Base-by-base conservation (phyloP, 2,329 filamentous ascomycete genomes). In the Teratosphaeria zuluensis region DNA sequence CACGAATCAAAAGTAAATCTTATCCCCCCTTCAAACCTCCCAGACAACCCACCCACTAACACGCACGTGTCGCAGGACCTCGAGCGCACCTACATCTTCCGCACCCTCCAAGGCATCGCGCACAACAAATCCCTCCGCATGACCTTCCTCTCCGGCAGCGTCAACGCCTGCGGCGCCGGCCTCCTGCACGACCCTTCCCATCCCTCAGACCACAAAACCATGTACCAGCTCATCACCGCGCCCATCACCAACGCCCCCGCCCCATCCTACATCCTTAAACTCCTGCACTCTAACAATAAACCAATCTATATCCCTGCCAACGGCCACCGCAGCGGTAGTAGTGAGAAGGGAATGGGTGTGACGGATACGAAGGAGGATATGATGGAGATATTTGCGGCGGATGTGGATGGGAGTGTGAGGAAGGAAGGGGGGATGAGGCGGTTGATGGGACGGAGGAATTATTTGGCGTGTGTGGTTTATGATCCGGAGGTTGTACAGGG, bases 311-410 rank as follows among this genome's bases (percentile, higher is more conserved):
- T 99, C 57, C 94, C 94, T 0, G 81, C 83, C 57, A 99, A 99
- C 73, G 92, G 92, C n/a, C 83, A 86, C 65, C 79, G 84, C 63
- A 82, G 78, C 60, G 80, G 81, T 1, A 60, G 57, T 28, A 16
- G 12, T 2, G 9, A n/a, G 5, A 54, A 19, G 2, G 5, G 11
- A 19, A 53, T 52, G n/a, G 83, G 84, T 64, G 86, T 88, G 0
- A 87, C 86, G 1, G 94, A 99, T 72, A 99, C 94, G 53, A 97
- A 99, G 75, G 94, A 99, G 74, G 94, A 99, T 75, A 99, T 99
- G 94, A 95, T 99, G 89, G 94, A 99, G 78, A 95, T 99, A 65
- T 99, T 99, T 81, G 90, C 94, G 68, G 89, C 87, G 7, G 94
- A 99, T 67, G 90, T 94, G 24, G 24, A 28, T 16, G 90, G 87